Percentiles rank a stretch among this genome's conserved stretches.
phyloP scores from a whole-genome alignment of 441 rosid species.

The Melastoma candidum region DNA sequence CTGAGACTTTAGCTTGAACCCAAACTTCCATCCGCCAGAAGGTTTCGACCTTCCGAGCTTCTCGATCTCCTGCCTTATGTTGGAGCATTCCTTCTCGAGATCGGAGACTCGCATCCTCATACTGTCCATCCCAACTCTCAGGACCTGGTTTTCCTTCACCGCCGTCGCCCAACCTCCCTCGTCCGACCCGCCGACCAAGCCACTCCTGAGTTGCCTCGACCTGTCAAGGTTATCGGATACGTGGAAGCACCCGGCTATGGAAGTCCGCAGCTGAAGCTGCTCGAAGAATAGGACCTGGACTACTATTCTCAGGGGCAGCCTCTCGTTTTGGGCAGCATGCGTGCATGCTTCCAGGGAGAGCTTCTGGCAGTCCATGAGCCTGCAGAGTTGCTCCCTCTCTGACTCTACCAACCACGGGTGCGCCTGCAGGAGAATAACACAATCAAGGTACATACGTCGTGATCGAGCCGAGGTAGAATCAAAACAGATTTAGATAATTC shows the following conservation, averaged over 20 bases:
- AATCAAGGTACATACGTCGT: not conserved
- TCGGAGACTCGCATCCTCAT: conserved; percentile 10
- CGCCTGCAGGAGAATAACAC: conserved; percentile 1
- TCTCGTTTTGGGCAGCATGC: conserved; percentile 4
- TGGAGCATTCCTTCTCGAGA: conserved; percentile 7
- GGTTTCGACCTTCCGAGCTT: not conserved
- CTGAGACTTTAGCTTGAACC: conserved; percentile 10
- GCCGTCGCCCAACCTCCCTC: conserved; percentile 10
- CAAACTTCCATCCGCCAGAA: not conserved
- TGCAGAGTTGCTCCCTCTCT: conserved; percentile 5
- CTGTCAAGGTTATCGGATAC: conserved; percentile 7
- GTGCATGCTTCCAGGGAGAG: conserved; percentile 10
- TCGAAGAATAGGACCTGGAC: conserved; percentile 9
- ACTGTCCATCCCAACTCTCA: conserved; percentile 9
- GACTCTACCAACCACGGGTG: conserved; percentile 9
- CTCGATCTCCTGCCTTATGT: conserved; percentile 4
- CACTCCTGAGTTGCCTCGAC: conserved; percentile 7
- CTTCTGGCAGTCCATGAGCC: conserved; percentile 5
- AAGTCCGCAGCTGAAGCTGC: conserved; percentile 10
- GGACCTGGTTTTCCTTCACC: conserved; percentile 1
- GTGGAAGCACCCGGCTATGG: conserved; percentile 1
- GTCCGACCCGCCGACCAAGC: not conserved
- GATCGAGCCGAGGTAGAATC: too few relatives aligned
- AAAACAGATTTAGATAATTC: too few relatives aligned
- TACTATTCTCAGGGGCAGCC: conserved; percentile 8